Evolutionary conservation across 1,284 basidiomycete species (phyloP).

Genomic region (Cutaneotrichosporon mucoides): DNA sequence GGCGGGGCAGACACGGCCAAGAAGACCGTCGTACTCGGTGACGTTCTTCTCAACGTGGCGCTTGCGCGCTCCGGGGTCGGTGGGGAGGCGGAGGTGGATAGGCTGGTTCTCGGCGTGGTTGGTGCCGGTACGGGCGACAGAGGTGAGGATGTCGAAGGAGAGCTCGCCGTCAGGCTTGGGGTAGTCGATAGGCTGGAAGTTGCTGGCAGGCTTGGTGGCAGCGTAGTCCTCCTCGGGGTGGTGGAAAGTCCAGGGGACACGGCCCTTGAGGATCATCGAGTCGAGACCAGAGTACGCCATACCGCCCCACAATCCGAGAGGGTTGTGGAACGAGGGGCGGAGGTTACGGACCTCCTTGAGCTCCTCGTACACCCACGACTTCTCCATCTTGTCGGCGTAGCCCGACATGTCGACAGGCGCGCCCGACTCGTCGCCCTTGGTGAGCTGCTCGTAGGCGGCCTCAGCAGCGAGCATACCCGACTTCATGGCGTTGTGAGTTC

Average conservation of each 20-base stretch:
- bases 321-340: slow-evolving; percentile 83
- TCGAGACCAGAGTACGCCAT: slow-evolving; percentile 88
- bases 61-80: slow-evolving; percentile 49
- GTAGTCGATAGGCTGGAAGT: slow-evolving; percentile 80
- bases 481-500: slow-evolving; percentile 99
- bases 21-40: slow-evolving; percentile 74
- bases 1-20: slow-evolving; percentile 88
- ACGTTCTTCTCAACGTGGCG: slow-evolving; percentile 77
- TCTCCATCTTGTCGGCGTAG: slow-evolving; percentile 69
- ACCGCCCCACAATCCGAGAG: slow-evolving; percentile 82
- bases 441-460: slow-evolving; percentile 67
- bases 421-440: slow-evolving; percentile 20
- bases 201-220: slow-evolving; percentile 65
- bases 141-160: slow-evolving; percentile 91
- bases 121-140: slow-evolving; percentile 85
- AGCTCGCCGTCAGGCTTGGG: slow-evolving; percentile 85
- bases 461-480: slow-evolving; percentile 96
- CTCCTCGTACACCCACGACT: slow-evolving; percentile 85
- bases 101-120: slow-evolving; percentile 97
- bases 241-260: slow-evolving; percentile 88
- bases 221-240: slow-evolving; percentile 67
- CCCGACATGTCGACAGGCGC: slow-evolving; percentile 63
- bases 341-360: slow-evolving; percentile 89
- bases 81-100: slow-evolving; percentile 71
- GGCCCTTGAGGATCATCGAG: slow-evolving; percentile 76